Conservation (phyloP, 495 filamentous ascomycete genomes). For the Trichocladium uniseriatum region DNA sequence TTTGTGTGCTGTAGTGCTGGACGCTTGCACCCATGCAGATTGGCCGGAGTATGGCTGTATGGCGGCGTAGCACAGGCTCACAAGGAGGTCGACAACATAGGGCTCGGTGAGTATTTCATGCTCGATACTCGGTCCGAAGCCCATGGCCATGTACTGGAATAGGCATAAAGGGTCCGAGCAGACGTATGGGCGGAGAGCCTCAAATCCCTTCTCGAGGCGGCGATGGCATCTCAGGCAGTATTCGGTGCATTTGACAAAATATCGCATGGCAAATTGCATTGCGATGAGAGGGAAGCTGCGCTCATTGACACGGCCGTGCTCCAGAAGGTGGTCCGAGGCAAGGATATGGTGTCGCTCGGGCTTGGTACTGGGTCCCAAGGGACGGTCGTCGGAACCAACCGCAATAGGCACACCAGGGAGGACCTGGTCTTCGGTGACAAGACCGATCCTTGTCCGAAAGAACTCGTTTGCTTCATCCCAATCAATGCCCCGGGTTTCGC, state of each 20-base stretch:
- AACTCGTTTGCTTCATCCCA: conserved; percentile 68
- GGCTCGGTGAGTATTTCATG: conserved; percentile 75
- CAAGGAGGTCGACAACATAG: conserved; percentile 74
- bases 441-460: conserved; percentile 21
- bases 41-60: conserved; percentile 4
- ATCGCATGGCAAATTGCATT: conserved; percentile 72
- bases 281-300: conserved; percentile 57
- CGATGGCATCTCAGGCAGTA: conserved; percentile 84
- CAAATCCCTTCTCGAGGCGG: conserved; percentile 59
- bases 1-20: background rate
- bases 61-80: conserved; percentile 70
- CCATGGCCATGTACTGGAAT: conserved; percentile 85
- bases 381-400: background rate
- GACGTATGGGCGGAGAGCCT: conserved; percentile 87
- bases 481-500: conserved; percentile 40
- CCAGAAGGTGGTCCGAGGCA: conserved; percentile 42
- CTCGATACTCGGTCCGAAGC: conserved; percentile 77
- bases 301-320: conserved; percentile 9
- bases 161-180: conserved; percentile 74
- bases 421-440: background rate
- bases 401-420: conserved; percentile 16
- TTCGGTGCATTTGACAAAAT: conserved; percentile 74
- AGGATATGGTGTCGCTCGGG: conserved; percentile 24
- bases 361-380: background rate
- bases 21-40: no score